Conservation (phyloP, 371 early-diverging fungal species). For the Mucor indicus region DNA sequence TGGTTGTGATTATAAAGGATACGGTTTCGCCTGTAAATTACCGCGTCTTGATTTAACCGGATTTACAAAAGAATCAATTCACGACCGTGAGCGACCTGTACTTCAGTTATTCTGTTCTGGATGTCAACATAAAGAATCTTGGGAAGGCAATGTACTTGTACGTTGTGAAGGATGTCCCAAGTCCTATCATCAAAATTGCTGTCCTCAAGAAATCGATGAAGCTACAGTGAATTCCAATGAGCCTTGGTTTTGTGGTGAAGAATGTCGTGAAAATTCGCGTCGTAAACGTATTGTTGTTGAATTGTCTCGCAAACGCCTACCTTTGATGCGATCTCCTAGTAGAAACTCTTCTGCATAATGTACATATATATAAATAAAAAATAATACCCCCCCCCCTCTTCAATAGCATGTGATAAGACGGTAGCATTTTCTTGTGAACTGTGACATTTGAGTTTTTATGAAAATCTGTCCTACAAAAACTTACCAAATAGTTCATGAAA, state of each 20-base stretch:
- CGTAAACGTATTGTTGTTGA: slow-evolving; percentile 63
- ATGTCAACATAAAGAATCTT: slow-evolving; percentile 74
- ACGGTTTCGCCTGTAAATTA: slow-evolving; percentile 86
- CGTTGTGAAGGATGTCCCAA: slow-evolving; percentile 87
- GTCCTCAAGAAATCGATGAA: slow-evolving; percentile 47
- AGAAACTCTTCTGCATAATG: neutral
- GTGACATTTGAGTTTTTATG: no score
- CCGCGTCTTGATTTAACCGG: slow-evolving; percentile 81
- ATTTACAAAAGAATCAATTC: slow-evolving; percentile 71
- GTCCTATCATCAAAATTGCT: slow-evolving; percentile 78
- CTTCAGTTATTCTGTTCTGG: slow-evolving; percentile 81
- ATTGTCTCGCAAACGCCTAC: slow-evolving; percentile 66
- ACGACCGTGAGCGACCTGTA: slow-evolving; percentile 81
- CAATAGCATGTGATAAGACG: no score
- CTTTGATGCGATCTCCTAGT: slow-evolving; percentile 65
- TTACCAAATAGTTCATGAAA: no score
- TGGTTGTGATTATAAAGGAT: slow-evolving; percentile 93
- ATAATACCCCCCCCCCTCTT: no score
- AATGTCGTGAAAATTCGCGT: slow-evolving; percentile 65
- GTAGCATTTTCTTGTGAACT: no score
- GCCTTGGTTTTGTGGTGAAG: slow-evolving; percentile 71
- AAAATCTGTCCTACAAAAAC: no score
- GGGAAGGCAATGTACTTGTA: slow-evolving; percentile 63
- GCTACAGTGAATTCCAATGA: slow-evolving; percentile 41
- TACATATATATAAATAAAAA: no score